These are phyloP conservation scores for Xylaria curta DNA, from an alignment of 495 filamentous ascomycete species.

Conservation along the genomic window DNA sequence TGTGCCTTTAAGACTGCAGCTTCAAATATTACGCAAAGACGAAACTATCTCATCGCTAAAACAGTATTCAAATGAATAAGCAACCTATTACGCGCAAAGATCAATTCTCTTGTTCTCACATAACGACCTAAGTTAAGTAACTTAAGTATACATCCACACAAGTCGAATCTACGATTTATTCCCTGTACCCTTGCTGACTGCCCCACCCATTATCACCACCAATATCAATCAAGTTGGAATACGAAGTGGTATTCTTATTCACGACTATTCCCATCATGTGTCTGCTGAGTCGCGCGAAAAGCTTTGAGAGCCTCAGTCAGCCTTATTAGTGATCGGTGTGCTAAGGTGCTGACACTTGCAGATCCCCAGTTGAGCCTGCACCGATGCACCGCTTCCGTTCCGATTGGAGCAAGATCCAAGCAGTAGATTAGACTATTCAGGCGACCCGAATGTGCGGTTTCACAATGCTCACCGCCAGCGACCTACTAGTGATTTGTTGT, in stretches of 20 bases:
- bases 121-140: neutral
- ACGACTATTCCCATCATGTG: neutral
- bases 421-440: neutral
- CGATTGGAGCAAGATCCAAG: neutral
- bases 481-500: neutral
- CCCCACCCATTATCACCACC: neutral
- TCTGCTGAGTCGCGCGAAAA: neutral
- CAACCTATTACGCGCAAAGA: neutral
- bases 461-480: slow-evolving; percentile 12
- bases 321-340: neutral
- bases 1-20: neutral
- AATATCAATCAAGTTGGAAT: neutral
- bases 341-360: neutral
- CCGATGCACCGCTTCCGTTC: neutral
- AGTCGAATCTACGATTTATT: neutral
- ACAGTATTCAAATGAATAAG: neutral
- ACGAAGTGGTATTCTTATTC: neutral
- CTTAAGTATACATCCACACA: too few relatives aligned
- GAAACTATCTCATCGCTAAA: neutral
- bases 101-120: neutral
- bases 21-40: neutral
- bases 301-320: neutral
- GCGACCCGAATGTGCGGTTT: neutral
- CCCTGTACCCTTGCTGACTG: neutral
- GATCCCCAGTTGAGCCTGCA: neutral